A percentile compares a stretch with the other conserved stretches of the same genome.
Conservation (phyloP, 345 rosid genomes). For the Eucalyptus melliodora region DNA sequence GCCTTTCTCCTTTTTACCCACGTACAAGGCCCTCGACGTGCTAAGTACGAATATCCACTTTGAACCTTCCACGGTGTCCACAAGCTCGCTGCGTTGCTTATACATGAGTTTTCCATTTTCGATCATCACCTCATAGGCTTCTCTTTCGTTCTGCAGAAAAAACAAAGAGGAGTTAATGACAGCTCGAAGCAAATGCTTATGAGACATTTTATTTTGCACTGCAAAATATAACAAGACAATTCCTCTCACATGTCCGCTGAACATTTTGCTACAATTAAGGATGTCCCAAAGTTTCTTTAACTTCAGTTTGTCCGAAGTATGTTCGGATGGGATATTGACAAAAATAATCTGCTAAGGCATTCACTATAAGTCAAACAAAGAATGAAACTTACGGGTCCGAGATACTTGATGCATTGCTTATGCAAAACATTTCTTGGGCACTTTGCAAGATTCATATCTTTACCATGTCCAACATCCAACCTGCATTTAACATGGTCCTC, state of each 20-base stretch:
- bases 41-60: slow-evolving; percentile 69
- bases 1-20: slow-evolving; percentile 56
- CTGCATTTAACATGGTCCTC: background rate
- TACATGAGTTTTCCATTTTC: slow-evolving; percentile 36
- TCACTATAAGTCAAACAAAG: background rate
- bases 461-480: slow-evolving; percentile 63
- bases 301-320: background rate
- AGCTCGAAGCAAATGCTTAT: background rate
- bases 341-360: background rate
- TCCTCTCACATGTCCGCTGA: background rate
- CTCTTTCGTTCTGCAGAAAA: slow-evolving; percentile 37
- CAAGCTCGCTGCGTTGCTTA: slow-evolving; percentile 4
- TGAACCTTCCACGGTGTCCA: slow-evolving; percentile 28
- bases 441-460: slow-evolving; percentile 28
- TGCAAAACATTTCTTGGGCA: slow-evolving; percentile 31
- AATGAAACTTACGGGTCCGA: slow-evolving; percentile 34
- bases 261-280: background rate
- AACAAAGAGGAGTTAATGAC: background rate
- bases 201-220: background rate
- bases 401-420: slow-evolving; percentile 40
- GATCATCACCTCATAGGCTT: slow-evolving; percentile 34
- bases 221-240: background rate
- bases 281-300: background rate
- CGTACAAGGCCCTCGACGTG: slow-evolving; percentile 38
- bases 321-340: background rate